phyloP scores from a whole-genome alignment of 2,329 filamentous ascomycete species.

The Colletotrichum melonis region DNA sequence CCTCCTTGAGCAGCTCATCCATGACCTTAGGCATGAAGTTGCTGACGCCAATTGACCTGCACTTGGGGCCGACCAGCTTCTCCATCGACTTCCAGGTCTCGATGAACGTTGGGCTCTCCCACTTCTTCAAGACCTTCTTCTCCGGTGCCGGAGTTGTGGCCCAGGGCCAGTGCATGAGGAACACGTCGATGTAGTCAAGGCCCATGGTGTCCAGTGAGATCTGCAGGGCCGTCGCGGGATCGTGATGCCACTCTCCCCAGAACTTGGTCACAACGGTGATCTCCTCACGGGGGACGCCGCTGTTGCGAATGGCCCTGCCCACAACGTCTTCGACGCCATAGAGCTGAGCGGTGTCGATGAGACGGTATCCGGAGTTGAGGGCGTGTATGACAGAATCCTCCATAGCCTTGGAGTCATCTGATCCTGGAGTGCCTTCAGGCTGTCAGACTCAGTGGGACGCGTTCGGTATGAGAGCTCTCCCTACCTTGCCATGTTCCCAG shows the following conservation, averaged over 20 bases:
- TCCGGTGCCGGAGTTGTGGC: slow-evolving; percentile 40
- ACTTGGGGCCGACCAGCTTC: slow-evolving; percentile 40
- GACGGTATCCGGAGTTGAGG: slow-evolving; percentile 44
- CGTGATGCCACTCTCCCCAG: slow-evolving; percentile 48
- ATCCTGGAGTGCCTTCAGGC: slow-evolving; percentile 26
- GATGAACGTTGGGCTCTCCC: slow-evolving; percentile 42
- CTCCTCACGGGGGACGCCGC: slow-evolving; percentile 50
- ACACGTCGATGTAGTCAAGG: slow-evolving; percentile 47
- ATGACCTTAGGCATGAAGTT: slow-evolving; percentile 47
- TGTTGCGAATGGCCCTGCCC: slow-evolving; percentile 45
- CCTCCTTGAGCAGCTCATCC: slow-evolving; percentile 40
- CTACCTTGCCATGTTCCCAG: slow-evolving; percentile 43
- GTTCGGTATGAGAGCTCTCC: not conserved
- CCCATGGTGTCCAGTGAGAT: slow-evolving; percentile 42
- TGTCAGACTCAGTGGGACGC: not conserved
- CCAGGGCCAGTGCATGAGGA: slow-evolving; percentile 51
- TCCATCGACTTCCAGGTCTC: slow-evolving; percentile 46
- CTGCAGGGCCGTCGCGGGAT: slow-evolving; percentile 42
- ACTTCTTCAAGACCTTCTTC: slow-evolving; percentile 36
- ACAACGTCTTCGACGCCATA: slow-evolving; percentile 44
- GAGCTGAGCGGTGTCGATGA: slow-evolving; percentile 41
- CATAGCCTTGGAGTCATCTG: slow-evolving; percentile 38
- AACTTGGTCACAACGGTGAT: slow-evolving; percentile 60
- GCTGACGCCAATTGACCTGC: slow-evolving; percentile 45
- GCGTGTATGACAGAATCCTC: slow-evolving; percentile 46